Percentiles rank a stretch among this genome's conserved stretches.
phyloP scores from a whole-genome alignment of 1,284 basidiomycete species.

The Malassezia equina region DNA sequence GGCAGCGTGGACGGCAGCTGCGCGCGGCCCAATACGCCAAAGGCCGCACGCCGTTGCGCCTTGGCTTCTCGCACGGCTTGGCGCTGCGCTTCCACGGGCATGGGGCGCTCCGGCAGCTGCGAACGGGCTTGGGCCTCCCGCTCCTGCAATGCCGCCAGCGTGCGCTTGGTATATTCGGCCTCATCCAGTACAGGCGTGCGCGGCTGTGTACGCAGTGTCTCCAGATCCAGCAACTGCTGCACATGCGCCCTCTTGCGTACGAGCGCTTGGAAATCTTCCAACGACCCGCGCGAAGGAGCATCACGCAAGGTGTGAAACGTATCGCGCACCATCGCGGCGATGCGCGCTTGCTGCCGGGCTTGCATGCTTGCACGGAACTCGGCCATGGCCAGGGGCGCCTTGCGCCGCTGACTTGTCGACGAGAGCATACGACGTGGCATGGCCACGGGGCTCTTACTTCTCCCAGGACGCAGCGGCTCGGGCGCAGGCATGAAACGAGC shows the following conservation, averaged over 20 bases:
- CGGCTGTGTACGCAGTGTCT: slow-evolving; percentile 12
- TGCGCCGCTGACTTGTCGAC: slow-evolving; percentile 10
- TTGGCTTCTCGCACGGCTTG: neutral
- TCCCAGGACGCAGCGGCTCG: neutral
- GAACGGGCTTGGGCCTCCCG: slow-evolving; percentile 8
- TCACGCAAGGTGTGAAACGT: neutral
- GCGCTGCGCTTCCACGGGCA: neutral
- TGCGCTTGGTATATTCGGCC: slow-evolving; percentile 14
- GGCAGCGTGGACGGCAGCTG: slow-evolving; percentile 26
- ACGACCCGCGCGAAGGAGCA: neutral
- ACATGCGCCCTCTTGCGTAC: slow-evolving; percentile 18
- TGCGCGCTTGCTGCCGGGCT: slow-evolving; percentile 14
- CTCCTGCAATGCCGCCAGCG: slow-evolving; percentile 11
- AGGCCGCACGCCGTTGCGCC: neutral
- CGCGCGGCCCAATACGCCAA: slow-evolving; percentile 30
- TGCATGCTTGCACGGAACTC: slow-evolving; percentile 11
- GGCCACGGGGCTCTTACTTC: neutral
- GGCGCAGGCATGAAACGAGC: neutral
- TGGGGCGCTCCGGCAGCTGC: neutral
- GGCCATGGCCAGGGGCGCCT: slow-evolving; percentile 14
- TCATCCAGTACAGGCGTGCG: slow-evolving; percentile 1
- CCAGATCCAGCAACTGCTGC: slow-evolving; percentile 19
- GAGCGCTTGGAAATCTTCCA: slow-evolving; percentile 16
- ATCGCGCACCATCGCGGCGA: slow-evolving; percentile 13
- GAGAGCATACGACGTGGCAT: neutral